Conservation (phyloP, 2,329 filamentous ascomycete species). For the Diaporthe ampelina region DNA sequence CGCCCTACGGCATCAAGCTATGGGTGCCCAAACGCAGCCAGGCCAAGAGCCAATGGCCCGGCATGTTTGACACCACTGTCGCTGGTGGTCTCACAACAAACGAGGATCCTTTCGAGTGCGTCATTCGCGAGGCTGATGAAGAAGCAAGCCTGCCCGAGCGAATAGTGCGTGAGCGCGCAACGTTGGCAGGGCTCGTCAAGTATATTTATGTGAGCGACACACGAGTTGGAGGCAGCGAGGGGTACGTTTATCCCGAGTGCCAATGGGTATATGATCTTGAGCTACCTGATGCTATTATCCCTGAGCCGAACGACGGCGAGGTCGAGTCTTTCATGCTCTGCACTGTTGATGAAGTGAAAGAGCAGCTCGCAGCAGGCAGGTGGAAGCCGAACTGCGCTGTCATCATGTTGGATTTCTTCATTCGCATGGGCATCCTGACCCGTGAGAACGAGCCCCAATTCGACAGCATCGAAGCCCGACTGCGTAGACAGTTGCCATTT, state of each 20-base stretch:
- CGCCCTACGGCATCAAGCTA: constrained; percentile 74
- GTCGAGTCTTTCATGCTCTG: constrained; percentile 87
- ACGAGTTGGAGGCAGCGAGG: constrained; percentile 83
- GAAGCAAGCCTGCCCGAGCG: constrained; percentile 85
- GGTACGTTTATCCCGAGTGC: constrained; percentile 88
- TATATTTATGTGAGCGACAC: constrained; percentile 87
- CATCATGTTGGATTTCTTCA: constrained; percentile 89
- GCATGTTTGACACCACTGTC: constrained; percentile 96
- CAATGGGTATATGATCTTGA: constrained; percentile 94
- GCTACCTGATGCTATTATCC: constrained; percentile 76
- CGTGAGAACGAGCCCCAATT: constrained; percentile 83
- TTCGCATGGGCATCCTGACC: constrained; percentile 86
- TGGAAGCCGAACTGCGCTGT: constrained; percentile 96
- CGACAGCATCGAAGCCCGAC: constrained; percentile 78
- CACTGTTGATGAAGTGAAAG: constrained; percentile 81
- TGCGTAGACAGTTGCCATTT: constrained; percentile 87
- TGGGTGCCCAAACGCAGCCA: constrained; percentile 86
- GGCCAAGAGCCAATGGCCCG: constrained; percentile 87
- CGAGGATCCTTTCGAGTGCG: constrained; percentile 83
- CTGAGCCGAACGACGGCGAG: constrained; percentile 87
- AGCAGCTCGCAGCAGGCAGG: constrained; percentile 76
- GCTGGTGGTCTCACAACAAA: constrained; percentile 85
- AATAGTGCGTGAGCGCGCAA: constrained; percentile 73
- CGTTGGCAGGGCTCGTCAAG: constrained; percentile 78
- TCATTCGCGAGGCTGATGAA: constrained; percentile 89